phyloP scores from a whole-genome alignment of 2,329 filamentous ascomycete species.

The Cladophialophora chaetospira region DNA sequence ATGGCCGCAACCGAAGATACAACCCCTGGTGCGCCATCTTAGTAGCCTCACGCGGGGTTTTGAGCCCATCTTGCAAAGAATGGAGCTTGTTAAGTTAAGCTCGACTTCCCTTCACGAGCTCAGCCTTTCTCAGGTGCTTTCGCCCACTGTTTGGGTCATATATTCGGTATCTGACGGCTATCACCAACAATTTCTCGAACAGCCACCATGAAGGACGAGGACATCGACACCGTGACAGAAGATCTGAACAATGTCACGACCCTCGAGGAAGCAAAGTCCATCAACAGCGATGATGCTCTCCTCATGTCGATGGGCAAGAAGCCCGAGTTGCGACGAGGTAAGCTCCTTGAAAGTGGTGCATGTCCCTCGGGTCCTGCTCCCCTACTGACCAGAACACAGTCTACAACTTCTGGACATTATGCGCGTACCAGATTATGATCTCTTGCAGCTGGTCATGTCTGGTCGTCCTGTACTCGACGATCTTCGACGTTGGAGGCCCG shows the following conservation, averaged over 20 bases:
- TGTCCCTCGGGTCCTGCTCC: too few species aligned
- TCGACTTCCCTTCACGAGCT: not conserved
- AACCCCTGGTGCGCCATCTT: not conserved
- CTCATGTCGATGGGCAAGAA: constrained; percentile 31
- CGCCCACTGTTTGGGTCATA: too few species aligned
- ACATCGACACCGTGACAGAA: constrained; percentile 8
- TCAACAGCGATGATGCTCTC: constrained; percentile 26
- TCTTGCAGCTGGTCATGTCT: constrained; percentile 30
- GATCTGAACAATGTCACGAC: constrained; percentile 15
- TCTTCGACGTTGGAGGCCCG: constrained; percentile 28
- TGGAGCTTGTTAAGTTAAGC: constrained; percentile 1
- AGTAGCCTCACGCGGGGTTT: not conserved
- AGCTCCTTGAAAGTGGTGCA: too few species aligned
- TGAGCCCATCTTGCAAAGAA: not conserved
- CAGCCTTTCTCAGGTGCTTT: not conserved
- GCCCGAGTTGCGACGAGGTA: constrained; percentile 24
- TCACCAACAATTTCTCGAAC: too few species aligned
- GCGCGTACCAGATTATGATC: constrained; percentile 29
- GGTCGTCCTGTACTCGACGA: constrained; percentile 29
- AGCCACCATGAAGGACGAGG: constrained; percentile 18
- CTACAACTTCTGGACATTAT: constrained; percentile 29
- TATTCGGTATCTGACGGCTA: too few species aligned
- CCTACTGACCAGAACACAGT: constrained; percentile 2
- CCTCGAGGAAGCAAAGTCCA: constrained; percentile 18
- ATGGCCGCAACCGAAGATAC: not conserved